These are phyloP conservation scores for Torulaspora microellipsoides DNA, from an alignment of 805 yeast genomes.

Conservation along the genomic window DNA sequence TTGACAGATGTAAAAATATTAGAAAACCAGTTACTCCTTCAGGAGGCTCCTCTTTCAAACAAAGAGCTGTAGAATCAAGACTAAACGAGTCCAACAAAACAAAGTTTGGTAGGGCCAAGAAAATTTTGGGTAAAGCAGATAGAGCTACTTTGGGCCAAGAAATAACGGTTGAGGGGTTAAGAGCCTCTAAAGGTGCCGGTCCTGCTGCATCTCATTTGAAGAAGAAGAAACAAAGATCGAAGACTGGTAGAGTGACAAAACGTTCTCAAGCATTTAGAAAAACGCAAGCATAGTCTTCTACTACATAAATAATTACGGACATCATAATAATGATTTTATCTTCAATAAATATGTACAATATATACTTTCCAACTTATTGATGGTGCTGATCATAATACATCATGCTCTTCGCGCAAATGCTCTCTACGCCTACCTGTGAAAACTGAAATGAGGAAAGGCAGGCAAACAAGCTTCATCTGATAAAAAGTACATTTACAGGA, in stretches of 20 bases:
- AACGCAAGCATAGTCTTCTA: conserved; percentile 15
- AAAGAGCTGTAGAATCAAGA: conserved; percentile 25
- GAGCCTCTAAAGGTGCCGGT: conserved; percentile 66
- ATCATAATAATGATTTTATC: too few relatives aligned
- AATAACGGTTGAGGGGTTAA: conserved; percentile 62
- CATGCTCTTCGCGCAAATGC: too few relatives aligned
- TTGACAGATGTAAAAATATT: conserved; percentile 59
- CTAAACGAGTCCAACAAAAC: conserved; percentile 68
- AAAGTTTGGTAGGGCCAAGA: conserved; percentile 72
- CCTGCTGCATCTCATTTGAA: conserved; percentile 55
- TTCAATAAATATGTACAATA: too few relatives aligned
- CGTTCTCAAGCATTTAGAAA: conserved; percentile 42
- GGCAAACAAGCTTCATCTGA: too few relatives aligned
- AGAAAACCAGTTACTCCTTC: conserved; percentile 23
- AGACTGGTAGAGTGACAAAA: conserved; percentile 44
- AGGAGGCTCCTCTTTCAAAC: conserved; percentile 23
- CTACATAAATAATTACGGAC: too few relatives aligned
- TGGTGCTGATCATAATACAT: too few relatives aligned
- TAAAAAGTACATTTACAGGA: too few relatives aligned
- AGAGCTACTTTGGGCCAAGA: conserved; percentile 59
- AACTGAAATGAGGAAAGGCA: too few relatives aligned
- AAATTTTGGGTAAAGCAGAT: conserved; percentile 74
- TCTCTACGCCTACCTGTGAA: too few relatives aligned
- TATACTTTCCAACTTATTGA: too few relatives aligned
- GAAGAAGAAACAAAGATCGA: conserved; percentile 44